Conservation (phyloP, 441 rosid species). For the Erysimum cheiri region DNA sequence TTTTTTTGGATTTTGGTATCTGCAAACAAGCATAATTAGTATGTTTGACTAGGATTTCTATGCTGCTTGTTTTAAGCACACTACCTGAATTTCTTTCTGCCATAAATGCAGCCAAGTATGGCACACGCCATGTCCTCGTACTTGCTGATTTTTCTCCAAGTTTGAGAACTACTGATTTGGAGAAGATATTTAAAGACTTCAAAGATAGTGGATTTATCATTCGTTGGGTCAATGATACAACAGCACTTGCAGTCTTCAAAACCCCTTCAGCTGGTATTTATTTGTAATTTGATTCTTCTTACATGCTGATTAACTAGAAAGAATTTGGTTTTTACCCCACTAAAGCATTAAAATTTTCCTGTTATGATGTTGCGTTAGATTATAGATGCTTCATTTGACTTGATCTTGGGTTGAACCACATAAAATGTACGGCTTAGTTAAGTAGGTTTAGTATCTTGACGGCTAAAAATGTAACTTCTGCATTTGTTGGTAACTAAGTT, state of each 20-base stretch:
- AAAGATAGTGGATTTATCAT: slow-evolving; percentile 63
- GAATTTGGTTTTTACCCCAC: not conserved
- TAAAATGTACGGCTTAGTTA: not conserved
- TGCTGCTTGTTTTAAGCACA: not conserved
- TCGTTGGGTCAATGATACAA: slow-evolving; percentile 93
- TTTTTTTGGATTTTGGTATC: slow-evolving; percentile 16
- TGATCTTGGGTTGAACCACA: not conserved
- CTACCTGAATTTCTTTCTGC: slow-evolving; percentile 15
- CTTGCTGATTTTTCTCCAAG: slow-evolving; percentile 77
- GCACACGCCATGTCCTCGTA: slow-evolving; percentile 85
- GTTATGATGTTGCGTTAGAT: slow-evolving; percentile 2
- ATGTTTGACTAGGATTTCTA: slow-evolving; percentile 9
- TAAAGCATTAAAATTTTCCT: not conserved
- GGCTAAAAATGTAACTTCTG: not conserved
- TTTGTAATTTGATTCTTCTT: slow-evolving; percentile 14
- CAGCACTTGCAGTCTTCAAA: slow-evolving; percentile 90
- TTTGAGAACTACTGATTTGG: slow-evolving; percentile 77
- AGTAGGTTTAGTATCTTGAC: slow-evolving; percentile 11
- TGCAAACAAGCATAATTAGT: slow-evolving; percentile 5
- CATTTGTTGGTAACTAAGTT: slow-evolving; percentile 14
- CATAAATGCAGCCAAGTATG: slow-evolving; percentile 72
- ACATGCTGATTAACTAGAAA: slow-evolving; percentile 9
- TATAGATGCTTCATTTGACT: slow-evolving; percentile 11
- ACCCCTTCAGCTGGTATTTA: slow-evolving; percentile 71
- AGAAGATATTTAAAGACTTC: slow-evolving; percentile 69